These are phyloP conservation scores for Serendipita indica DNA, from an alignment of 768 basidiomycete species.

Conservation along the genomic window DNA sequence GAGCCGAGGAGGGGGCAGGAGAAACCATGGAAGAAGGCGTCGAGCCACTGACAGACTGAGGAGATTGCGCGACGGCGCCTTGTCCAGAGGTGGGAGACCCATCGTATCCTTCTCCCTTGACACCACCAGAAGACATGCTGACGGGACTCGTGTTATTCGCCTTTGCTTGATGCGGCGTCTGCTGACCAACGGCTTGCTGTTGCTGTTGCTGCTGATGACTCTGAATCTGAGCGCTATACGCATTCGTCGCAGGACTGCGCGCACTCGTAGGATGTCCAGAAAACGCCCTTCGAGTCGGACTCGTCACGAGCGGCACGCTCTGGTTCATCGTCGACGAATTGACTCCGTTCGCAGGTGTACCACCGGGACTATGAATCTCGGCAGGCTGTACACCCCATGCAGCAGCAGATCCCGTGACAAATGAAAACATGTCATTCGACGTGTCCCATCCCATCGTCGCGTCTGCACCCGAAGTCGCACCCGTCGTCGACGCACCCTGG, in stretches of 20 bases:
- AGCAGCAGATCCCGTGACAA: no score
- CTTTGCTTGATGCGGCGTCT: background rate
- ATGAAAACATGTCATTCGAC: background rate
- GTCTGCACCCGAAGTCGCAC: constrained; percentile 48
- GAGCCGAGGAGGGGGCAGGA: background rate
- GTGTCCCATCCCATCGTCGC: constrained; percentile 6
- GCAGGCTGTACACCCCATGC: background rate
- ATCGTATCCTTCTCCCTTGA: background rate
- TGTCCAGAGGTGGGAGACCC: background rate
- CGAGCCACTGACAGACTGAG: background rate
- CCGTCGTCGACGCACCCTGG: constrained; percentile 27
- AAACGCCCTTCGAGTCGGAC: background rate
- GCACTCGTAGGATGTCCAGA: no score
- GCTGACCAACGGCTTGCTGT: background rate
- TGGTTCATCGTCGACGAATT: background rate
- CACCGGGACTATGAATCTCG: background rate
- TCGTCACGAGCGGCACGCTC: background rate
- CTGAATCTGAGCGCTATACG: background rate
- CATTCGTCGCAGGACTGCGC: background rate
- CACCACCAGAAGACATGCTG: background rate
- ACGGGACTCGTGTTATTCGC: background rate
- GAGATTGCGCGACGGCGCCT: background rate
- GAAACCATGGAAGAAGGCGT: background rate
- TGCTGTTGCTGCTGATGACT: background rate
- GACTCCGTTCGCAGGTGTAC: background rate